Base-by-base conservation (phyloP, 73 alveolate genomes). In the Effrenium voratum region DNA sequence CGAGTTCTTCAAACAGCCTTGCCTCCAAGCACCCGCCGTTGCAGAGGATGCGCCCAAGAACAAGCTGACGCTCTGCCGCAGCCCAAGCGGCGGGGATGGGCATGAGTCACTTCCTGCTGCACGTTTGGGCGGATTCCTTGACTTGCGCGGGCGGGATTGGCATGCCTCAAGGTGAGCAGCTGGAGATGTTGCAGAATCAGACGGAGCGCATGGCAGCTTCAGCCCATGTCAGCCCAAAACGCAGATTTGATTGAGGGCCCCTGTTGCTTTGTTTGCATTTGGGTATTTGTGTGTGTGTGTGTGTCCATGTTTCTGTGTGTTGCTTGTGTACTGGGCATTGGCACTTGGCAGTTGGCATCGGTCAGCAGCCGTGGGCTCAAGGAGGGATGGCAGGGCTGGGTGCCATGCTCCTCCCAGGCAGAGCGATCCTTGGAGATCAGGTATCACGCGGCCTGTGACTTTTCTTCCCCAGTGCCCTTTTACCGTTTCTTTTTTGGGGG, bases 171-270 rank as follows among this genome's bases (percentile, higher is more conserved):
- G 97, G 97, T 28, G 97, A 90, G 72, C 97, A 55, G 66, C 55
- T 90, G 97, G 97, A 90, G 87, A 86, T 45, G 85, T 43, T 90
- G 55, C 97, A 90, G 55, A 73, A 87, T 36, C 97, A 90, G 97
- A 90, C 97, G 97, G 97, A 90, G 87, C 49, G 45, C 46, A 32
- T 28, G 32, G 82, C 63, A 52, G 63, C 63, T 52, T 52, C 63
- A 52, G 26, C 32, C 75, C 13, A 28, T 60, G 22, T 60, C 75
- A 28, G 30, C 34, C 30, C 13, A 60, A 60, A n/a, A n/a, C n/a
- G n/a, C n/a, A n/a, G n/a, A n/a, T n/a, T n/a, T n/a, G n/a, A n/a
- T n/a, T n/a, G n/a, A n/a, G n/a, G n/a, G n/a, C n/a, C n/a, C n/a
- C n/a, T n/a, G n/a, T n/a, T n/a, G n/a, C n/a, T n/a, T n/a, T n/a